phyloP scores from a whole-genome alignment of 2,329 filamentous ascomycete genomes.

The Cercospora brassicicola region DNA sequence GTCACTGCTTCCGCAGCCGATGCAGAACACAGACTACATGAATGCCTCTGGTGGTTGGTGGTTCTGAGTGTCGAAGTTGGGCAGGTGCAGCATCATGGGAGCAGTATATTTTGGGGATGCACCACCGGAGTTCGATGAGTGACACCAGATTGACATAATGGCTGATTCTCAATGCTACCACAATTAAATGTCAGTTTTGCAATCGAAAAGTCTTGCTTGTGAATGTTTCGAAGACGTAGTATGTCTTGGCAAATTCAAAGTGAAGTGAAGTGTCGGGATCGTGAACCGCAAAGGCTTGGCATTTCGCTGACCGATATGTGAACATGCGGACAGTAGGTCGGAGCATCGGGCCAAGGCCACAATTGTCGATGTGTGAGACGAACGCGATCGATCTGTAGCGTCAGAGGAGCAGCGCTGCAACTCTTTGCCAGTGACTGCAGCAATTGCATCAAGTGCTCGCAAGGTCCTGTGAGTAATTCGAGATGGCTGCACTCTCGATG shows the following conservation, averaged over 20 bases:
- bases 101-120: background rate
- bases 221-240: background rate
- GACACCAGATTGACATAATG: background rate
- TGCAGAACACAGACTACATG: background rate
- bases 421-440: background rate
- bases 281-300: background rate
- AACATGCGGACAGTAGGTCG: background rate
- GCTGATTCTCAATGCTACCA: background rate
- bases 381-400: background rate
- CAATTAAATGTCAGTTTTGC: background rate
- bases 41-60: background rate
- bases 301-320: background rate
- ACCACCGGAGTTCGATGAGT: background rate
- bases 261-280: background rate
- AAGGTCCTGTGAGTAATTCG: background rate
- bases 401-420: background rate
- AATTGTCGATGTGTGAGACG: background rate
- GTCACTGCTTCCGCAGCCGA: background rate
- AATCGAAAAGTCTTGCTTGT: background rate
- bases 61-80: background rate
- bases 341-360: background rate
- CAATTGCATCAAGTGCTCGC: background rate
- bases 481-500: background rate
- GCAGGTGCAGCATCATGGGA: background rate
- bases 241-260: background rate